Percentiles rank a stretch among this genome's conserved stretches.
These are phyloP conservation scores for Colletotrichum costaricense DNA, from an alignment of 2,329 filamentous ascomycete genomes.

Conservation along the genomic window DNA sequence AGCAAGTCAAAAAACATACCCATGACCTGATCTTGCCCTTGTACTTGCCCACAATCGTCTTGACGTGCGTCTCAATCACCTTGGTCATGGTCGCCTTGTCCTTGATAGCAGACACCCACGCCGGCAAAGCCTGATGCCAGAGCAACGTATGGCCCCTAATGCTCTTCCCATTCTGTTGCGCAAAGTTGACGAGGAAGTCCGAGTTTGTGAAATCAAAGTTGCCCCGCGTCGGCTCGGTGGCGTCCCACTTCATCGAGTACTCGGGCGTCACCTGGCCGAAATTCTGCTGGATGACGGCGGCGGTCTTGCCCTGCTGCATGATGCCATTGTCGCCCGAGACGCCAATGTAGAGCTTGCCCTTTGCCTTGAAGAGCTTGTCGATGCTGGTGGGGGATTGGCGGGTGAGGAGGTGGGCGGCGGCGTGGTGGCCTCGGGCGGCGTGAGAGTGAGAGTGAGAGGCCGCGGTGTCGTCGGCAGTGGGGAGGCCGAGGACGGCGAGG, in stretches of 20 bases:
- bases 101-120: slow-evolving; percentile 68
- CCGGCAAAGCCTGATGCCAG: slow-evolving; percentile 70
- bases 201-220: slow-evolving; percentile 66
- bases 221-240: slow-evolving; percentile 59
- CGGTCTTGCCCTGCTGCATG: slow-evolving; percentile 61
- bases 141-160: slow-evolving; percentile 75
- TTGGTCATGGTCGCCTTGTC: slow-evolving; percentile 63
- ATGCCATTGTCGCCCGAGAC: slow-evolving; percentile 65
- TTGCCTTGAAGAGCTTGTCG: slow-evolving; percentile 65
- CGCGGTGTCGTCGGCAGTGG: slow-evolving; percentile 42
- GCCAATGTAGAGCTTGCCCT: slow-evolving; percentile 76
- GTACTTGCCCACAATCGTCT: slow-evolving; percentile 66
- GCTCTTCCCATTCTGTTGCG: slow-evolving; percentile 63
- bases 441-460: too few relatives aligned
- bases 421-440: slow-evolving; percentile 40
- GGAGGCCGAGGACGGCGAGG: slow-evolving; percentile 49
- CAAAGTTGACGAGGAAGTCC: slow-evolving; percentile 71
- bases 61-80: slow-evolving; percentile 71
- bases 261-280: slow-evolving; percentile 76
- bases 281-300: slow-evolving; percentile 66
- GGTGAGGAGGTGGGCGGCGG: slow-evolving; percentile 51
- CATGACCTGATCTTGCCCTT: slow-evolving; percentile 73
- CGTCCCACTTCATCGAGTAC: slow-evolving; percentile 79
- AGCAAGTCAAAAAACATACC: slow-evolving; percentile 44
- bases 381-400: slow-evolving; percentile 59